phyloP scores from a whole-genome alignment of 78 protist species.

The Salpingoeca rosetta region DNA sequence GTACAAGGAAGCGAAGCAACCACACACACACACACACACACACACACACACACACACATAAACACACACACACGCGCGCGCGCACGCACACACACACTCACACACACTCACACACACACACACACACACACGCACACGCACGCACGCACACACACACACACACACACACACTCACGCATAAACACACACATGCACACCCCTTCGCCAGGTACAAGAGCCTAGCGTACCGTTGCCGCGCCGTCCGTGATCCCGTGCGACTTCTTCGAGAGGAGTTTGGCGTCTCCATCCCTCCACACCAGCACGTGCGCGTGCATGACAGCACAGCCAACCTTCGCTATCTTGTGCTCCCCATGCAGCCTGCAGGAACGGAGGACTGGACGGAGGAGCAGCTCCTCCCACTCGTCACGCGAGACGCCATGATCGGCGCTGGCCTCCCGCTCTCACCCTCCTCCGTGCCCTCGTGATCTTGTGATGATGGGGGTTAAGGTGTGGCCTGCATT shows the following conservation, averaged over 20 bases:
- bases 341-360: slow-evolving; percentile 46
- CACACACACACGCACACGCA: no score
- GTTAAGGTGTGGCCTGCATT: background rate
- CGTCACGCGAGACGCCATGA: slow-evolving; percentile 36
- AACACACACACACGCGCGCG: no score
- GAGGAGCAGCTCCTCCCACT: slow-evolving; percentile 7
- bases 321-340: slow-evolving; percentile 46
- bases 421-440: slow-evolving; percentile 32
- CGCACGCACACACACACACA: no score
- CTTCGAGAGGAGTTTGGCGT: slow-evolving; percentile 30
- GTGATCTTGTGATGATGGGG: background rate
- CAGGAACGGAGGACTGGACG: slow-evolving; percentile 21
- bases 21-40: no score
- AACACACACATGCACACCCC: no score
- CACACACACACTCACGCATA: no score
- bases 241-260: slow-evolving; percentile 39
- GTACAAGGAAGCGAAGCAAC: no score
- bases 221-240: slow-evolving; percentile 34
- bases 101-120: no score
- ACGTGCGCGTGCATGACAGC: slow-evolving; percentile 40
- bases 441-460: background rate
- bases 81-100: no score
- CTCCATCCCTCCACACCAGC: background rate
- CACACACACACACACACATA: no score
- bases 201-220: slow-evolving; percentile 36